Evolutionary conservation across 352 stramenopile genomes (phyloP), one percentile per base, ranked within the genome.

Genomic region (Globisporangium abappressorium): DNA sequence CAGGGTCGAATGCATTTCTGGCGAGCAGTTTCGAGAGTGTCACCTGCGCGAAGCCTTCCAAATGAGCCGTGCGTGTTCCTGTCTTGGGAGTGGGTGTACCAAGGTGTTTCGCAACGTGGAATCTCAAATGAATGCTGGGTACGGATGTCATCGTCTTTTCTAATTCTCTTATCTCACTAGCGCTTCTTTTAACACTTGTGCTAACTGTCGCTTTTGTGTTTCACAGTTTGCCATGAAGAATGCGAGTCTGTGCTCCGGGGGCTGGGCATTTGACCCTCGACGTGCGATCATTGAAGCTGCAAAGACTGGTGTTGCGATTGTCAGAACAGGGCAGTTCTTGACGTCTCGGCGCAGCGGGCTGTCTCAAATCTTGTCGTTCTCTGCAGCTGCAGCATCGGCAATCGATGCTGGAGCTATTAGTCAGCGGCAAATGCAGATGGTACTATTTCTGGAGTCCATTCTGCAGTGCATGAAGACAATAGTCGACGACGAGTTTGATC

Each of bases 61-160:
- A 72, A 64, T 33, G 73, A 82, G 15, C 84, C 83, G 12, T 91
- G 85, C 54, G 84, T 93, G 38, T 93, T 93, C 57, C 71, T 95
- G 33, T 91, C 82, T 0, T 95, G 87, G 87, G 85, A 95, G 49
- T 95, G 87, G 87, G 80, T 93, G 6, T 95, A 91, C 65, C 87
- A 95, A 57, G 87, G 87, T 58, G 87, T 93, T 49, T 92, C 87
- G 0, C 84, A 91, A 57, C 82, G 77, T 18, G 85, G 87, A 7
- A 93, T 95, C 60, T 91, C 83, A 4, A 89, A 82, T 11, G 85
- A 93, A 68, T 93, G 85, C 73, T 93, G 85, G 85, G 85, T 91
- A 77, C 34, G 75, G 34, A 15, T 9, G 26, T 1, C 15, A 2
- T 22, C 11, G 8, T 28, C 20, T 26, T 26, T 2, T 46, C 1